Evolutionary conservation across 352 stramenopile species (phyloP).

Genomic region (Globisporangium barbulae): DNA sequence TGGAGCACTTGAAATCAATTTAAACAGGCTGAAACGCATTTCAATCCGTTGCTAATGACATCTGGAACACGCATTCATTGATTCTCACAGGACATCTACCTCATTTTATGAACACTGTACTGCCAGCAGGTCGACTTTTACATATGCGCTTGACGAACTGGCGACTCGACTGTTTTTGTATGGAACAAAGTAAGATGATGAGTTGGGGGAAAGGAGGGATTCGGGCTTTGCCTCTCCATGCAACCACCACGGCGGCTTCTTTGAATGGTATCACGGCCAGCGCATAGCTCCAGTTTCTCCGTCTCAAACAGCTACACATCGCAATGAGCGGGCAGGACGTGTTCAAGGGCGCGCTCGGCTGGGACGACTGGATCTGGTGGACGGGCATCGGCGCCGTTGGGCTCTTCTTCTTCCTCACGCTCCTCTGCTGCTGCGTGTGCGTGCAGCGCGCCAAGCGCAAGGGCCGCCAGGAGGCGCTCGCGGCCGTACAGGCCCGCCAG

Average conservation of each 20-base stretch:
- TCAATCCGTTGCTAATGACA: not conserved
- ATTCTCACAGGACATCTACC: not conserved
- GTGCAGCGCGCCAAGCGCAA: conserved; percentile 78
- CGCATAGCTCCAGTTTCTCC: conserved; percentile 5
- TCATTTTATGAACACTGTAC: not conserved
- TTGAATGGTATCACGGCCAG: not conserved
- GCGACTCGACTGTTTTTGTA: not conserved
- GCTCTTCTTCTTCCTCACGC: conserved; percentile 61
- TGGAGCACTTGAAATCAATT: not conserved
- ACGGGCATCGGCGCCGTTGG: conserved; percentile 49
- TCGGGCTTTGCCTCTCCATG: not conserved
- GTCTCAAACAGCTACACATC: not conserved
- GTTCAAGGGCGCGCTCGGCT: conserved; percentile 71
- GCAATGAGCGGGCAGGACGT: conserved; percentile 40
- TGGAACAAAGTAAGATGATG: conserved; percentile 7
- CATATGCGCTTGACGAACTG: too few species aligned
- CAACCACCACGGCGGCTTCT: not conserved
- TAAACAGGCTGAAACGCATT: not conserved
- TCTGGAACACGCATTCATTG: not conserved
- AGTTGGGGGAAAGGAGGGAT: not conserved
- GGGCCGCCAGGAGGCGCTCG: conserved; percentile 61
- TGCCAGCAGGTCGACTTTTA: not conserved
- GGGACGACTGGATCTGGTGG: conserved; percentile 85
- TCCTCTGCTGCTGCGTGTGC: conserved; percentile 78
- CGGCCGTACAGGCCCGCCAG: conserved; percentile 51